Conservation (phyloP, 164 flowering plant genomes). For the Tinospora cordifolia region DNA sequence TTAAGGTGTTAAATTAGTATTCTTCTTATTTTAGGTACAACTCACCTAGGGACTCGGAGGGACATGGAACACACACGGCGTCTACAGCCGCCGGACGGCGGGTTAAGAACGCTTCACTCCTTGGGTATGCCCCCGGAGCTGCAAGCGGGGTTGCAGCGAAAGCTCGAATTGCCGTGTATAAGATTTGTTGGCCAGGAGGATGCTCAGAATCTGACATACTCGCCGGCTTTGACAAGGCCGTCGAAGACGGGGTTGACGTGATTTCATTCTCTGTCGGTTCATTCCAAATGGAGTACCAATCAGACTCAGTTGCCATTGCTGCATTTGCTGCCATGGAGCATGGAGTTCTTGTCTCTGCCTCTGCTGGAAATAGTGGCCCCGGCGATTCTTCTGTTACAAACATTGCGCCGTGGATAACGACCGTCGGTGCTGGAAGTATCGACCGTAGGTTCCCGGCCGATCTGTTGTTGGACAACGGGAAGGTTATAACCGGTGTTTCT, state of each 20-base stretch:
- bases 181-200: conserved; percentile 85
- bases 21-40: too few species aligned
- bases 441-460: conserved; percentile 85
- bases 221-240: conserved; percentile 83
- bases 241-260: conserved; percentile 82
- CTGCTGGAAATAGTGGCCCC: conserved; percentile 94
- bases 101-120: conserved; percentile 68
- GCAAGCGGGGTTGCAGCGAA: conserved; percentile 98
- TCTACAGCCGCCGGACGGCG: conserved; percentile 93
- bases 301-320: conserved; percentile 77
- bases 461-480: conserved; percentile 71
- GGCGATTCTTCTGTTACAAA: conserved; percentile 80
- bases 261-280: conserved; percentile 77
- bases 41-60: conserved; percentile 82
- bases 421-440: conserved; percentile 85
- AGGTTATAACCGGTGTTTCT: conserved; percentile 48
- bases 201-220: conserved; percentile 91
- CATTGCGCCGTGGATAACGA: conserved; percentile 90
- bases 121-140: conserved; percentile 82
- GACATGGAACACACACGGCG: conserved; percentile 96
- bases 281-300: too few species aligned
- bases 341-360: conserved; percentile 84
- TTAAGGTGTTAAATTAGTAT: too few species aligned
- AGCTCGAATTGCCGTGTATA: conserved; percentile 83
- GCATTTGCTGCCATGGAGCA: conserved; percentile 63